phyloP scores from a whole-genome alignment of 495 filamentous ascomycete genomes.

The Rhypophila decipiens region DNA sequence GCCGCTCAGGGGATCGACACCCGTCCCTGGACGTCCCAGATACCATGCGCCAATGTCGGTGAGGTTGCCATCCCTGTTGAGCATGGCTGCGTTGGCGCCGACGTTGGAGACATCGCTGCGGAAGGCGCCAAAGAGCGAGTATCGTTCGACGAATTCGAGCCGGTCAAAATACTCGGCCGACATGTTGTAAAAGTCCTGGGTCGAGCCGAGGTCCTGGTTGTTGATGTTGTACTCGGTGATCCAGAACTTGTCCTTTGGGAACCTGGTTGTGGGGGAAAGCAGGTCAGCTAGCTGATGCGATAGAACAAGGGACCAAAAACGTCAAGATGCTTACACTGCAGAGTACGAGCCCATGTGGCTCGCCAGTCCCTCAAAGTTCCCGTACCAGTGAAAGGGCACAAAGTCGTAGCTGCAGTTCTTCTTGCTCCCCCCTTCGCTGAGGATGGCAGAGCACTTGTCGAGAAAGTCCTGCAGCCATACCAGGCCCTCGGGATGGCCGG shows the following conservation, averaged over 20 bases:
- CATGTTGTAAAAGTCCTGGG: conserved; percentile 60
- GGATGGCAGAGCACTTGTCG: conserved; percentile 38
- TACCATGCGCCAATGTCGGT: conserved; percentile 76
- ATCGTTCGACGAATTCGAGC: conserved; percentile 52
- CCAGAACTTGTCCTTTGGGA: conserved; percentile 59
- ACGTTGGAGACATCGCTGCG: conserved; percentile 59
- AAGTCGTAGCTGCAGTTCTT: conserved; percentile 63
- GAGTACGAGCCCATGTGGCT: conserved; percentile 59
- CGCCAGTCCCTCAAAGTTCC: conserved; percentile 65
- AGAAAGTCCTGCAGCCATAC: conserved; percentile 61
- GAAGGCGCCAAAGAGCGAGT: conserved; percentile 71
- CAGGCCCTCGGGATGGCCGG: conserved; percentile 48
- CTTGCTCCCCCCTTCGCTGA: conserved; percentile 25
- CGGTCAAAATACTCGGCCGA: conserved; percentile 59
- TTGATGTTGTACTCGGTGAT: conserved; percentile 63
- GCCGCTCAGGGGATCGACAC: conserved; percentile 18
- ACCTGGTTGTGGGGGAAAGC: conserved; percentile 20
- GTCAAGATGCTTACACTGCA: conserved; percentile 42
- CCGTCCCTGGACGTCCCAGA: conserved; percentile 49
- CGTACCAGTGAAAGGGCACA: conserved; percentile 72
- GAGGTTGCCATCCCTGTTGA: conserved; percentile 52
- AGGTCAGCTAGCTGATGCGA: neutral
- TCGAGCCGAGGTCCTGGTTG: conserved; percentile 42
- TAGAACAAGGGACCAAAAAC: neutral
- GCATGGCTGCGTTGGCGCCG: conserved; percentile 60